Conservation (phyloP, 176 grass and related monocot species). For the Triticum monococcum region DNA sequence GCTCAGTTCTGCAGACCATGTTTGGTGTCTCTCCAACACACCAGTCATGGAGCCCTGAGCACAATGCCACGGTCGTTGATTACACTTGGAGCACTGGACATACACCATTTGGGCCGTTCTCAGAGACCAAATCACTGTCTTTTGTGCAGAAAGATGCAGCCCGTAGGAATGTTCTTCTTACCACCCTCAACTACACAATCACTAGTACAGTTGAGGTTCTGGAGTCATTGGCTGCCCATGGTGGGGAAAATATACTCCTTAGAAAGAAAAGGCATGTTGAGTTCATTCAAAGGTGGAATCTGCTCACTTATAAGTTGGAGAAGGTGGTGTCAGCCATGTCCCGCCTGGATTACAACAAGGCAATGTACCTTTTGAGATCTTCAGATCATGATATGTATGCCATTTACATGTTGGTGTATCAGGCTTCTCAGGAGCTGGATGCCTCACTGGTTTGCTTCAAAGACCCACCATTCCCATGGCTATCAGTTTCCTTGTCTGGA, state of each 20-base stretch:
- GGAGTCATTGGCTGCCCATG: conserved; percentile 76
- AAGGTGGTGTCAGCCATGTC: conserved; percentile 88
- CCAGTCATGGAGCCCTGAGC: conserved; percentile 69
- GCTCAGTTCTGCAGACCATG: conserved; percentile 89
- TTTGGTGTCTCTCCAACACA: conserved; percentile 89
- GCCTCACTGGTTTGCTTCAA: conserved; percentile 85
- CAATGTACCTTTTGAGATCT: conserved; percentile 79
- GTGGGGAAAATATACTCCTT: conserved; percentile 79
- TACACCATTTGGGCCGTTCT: conserved; percentile 90
- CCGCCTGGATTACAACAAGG: conserved; percentile 82
- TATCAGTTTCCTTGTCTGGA: conserved; percentile 67
- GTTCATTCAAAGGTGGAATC: conserved; percentile 96
- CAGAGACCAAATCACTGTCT: conserved; percentile 80
- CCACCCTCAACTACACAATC: conserved; percentile 83
- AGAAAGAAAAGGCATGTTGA: conserved; percentile 81
- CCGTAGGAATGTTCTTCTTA: conserved; percentile 83
- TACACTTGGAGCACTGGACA: conserved; percentile 93
- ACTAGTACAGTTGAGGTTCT: conserved; percentile 59
- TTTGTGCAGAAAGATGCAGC: conserved; percentile 97
- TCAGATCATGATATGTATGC: conserved; percentile 91
- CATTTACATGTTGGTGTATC: conserved; percentile 72
- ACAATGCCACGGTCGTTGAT: conserved; percentile 68
- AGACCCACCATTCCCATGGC: conserved; percentile 94
- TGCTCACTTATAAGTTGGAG: conserved; percentile 82
- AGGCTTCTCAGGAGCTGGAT: conserved; percentile 87